Evolutionary conservation across 2,329 filamentous ascomycete species (phyloP), one percentile per base, ranked within the genome.

Genomic region (Pyricularia grisea): DNA sequence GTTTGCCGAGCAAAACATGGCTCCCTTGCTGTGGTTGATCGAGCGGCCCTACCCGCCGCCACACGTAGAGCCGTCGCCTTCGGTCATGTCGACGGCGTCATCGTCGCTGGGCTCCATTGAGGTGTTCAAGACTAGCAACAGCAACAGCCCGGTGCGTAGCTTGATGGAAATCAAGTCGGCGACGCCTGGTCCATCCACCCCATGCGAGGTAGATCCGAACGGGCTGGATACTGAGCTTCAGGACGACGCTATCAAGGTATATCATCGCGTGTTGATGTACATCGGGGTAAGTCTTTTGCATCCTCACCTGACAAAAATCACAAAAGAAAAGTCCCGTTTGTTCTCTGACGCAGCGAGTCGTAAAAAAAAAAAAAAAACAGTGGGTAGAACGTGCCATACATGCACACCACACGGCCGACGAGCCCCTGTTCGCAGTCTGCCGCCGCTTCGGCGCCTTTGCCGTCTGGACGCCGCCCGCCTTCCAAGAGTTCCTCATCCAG

Each of bases 381-480:
- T 77, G 76, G 69, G 69, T 68, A 31, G 73, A 78, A 30, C 70
- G 74, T 28, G 73, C 73, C 42, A 75, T 74, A 25, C n/a, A 61
- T 11, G 58, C 58, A 27, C 58, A 61, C 58, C 3, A 27, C 25
- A 61, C 58, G n/a, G 72, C 76, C 60, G 74, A 74, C 20, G 78
- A 79, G 70, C 72, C 74, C 28, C 72, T 76, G 28, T 74, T 73
- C 67, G 70, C 74, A 36, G 72, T 79, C 36, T 74, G 75, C 50
- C 73, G 79, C 61, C 77, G 78, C 61, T 69, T 80, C n/a, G 77
- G 75, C 50, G 77, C 73, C 17, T 80, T 80, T 31, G 73, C 79
- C 14, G 74, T 79, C 63, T 79, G 74, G 73, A 74, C 77, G 67
- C 76, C 78, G 14, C 72, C 73, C 67, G 72, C 77, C n/a, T 77